Base-by-base conservation (phyloP, 176 grass and related monocot species). In the Microstegium vimineum region DNA sequence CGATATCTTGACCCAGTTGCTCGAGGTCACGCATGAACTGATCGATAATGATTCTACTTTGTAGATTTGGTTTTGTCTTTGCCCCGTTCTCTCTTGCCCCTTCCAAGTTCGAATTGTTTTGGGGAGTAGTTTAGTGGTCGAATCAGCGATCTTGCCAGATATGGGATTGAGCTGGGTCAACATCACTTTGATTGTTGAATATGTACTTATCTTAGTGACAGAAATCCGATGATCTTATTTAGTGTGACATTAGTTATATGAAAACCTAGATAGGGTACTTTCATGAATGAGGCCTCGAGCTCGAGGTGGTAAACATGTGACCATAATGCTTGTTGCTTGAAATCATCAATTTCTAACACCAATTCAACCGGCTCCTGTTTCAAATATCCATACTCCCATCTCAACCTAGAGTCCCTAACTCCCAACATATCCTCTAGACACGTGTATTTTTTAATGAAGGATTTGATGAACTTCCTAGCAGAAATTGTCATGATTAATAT, bases 391-490 rank as follows among this genome's bases (percentile, higher is more conserved):
- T 28, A 31, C 10, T 88, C 15, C 15, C 37, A 74, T 6, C 16
- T 38, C 68, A 83, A 66, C 27, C 7, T 64, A 71, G 2, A 75
- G 40, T 26, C 28, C 32, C 23, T 31, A 43, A 46, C 41, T 72
- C 6, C 25, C 13, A 8, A 49, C 31, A 14, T 10, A 26, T 75
- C 74, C 41, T 57, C 71, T 17, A 22, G 10, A n/a, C 28, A 23
- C 2, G 6, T 69, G 49, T 69, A 46, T 9, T 82, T 70, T 36
- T 7, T n/a, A 41, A 41, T 22, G 73, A 41, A 40, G 5, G 18
- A 26, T 62, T 38, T 80, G 17, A 51, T 80, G 75, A 89, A 69
- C 64, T 51, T 74, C 13, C 33, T 85, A 63, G 32, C 15, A 71
- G 33, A 75, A 49, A 69, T 25, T 9, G 0, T 25, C 5, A 33